phyloP scores from a whole-genome alignment of 2,329 filamentous ascomycete genomes.

The Pseudogymnoascus sp. region DNA sequence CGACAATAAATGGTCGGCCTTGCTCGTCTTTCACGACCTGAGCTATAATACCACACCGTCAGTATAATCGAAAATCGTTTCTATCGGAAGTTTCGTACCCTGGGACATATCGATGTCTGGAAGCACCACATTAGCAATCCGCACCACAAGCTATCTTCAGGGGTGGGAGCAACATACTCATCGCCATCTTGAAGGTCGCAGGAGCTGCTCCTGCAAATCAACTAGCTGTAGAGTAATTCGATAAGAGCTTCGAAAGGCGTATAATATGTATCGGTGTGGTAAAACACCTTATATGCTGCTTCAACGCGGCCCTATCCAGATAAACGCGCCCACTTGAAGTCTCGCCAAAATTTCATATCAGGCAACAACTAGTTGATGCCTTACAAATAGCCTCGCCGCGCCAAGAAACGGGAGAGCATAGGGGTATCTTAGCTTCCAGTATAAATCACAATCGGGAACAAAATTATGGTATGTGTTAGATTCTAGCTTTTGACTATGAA shows the following conservation, averaged over 20 bases:
- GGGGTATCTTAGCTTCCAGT: neutral
- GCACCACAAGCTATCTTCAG: slow-evolving; percentile 17
- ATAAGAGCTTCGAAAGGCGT: neutral
- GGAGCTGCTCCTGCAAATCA: slow-evolving; percentile 8
- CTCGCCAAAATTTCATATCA: slow-evolving; percentile 10
- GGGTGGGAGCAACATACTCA: slow-evolving; percentile 40
- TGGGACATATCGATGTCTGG: slow-evolving; percentile 76
- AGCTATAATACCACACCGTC: slow-evolving; percentile 34
- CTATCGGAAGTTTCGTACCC: slow-evolving; percentile 43
- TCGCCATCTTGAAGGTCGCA: slow-evolving; percentile 41
- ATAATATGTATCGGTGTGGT: slow-evolving; percentile 3
- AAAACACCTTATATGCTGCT: slow-evolving; percentile 10
- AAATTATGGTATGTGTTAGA: neutral
- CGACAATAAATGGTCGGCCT: slow-evolving; percentile 93
- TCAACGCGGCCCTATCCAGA: slow-evolving; percentile 8
- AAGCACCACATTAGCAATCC: slow-evolving; percentile 12
- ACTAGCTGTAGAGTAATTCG: slow-evolving; percentile 5
- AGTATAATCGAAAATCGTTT: neutral
- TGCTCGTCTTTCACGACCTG: slow-evolving; percentile 91
- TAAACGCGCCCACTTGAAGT: slow-evolving; percentile 8
- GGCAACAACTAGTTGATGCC: slow-evolving; percentile 7
- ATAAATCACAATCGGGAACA: neutral
- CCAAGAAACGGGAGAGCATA: neutral
- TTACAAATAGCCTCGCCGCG: neutral
- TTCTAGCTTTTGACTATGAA: neutral